These are phyloP conservation scores for Rhodotorula sp. DNA, from an alignment of 1,284 basidiomycete genomes.

Conservation along the genomic window DNA sequence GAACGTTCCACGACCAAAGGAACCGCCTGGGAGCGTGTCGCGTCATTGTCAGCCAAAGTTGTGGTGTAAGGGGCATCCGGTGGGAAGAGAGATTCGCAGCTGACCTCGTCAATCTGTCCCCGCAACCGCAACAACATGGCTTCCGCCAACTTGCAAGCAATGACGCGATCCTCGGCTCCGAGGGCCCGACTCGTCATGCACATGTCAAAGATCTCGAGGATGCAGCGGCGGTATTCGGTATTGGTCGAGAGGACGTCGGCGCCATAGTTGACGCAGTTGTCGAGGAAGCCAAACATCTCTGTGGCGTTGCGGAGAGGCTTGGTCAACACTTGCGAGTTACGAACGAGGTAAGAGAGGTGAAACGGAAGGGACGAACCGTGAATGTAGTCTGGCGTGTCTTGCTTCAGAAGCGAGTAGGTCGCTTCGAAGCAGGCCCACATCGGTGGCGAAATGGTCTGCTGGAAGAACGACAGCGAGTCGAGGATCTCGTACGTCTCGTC, in stretches of 20 bases:
- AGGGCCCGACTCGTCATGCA: conserved; percentile 69
- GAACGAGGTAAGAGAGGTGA: background rate
- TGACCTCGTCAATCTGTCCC: conserved; percentile 72
- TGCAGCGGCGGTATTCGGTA: conserved; percentile 74
- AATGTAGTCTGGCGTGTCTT: conserved; percentile 78
- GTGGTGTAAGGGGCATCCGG: background rate
- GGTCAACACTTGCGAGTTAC: conserved; percentile 6
- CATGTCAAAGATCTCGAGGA: conserved; percentile 78
- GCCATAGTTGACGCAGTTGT: conserved; percentile 87
- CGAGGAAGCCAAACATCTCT: conserved; percentile 86
- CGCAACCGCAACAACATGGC: conserved; percentile 74
- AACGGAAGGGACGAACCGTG: conserved; percentile 59
- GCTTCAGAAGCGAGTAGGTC: conserved; percentile 81
- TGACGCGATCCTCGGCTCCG: conserved; percentile 77
- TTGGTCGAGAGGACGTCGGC: conserved; percentile 69
- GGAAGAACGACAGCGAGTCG: conserved; percentile 80
- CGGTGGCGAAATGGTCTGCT: conserved; percentile 68
- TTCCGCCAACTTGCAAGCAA: conserved; percentile 82
- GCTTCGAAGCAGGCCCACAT: conserved; percentile 87
- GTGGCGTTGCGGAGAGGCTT: background rate
- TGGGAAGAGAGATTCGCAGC: conserved; percentile 38
- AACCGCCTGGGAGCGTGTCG: conserved; percentile 47
- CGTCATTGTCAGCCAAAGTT: background rate
- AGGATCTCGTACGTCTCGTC: conserved; percentile 86
- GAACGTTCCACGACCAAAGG: conserved; percentile 63